Percentiles rank a stretch among this genome's conserved stretches.
Evolutionary conservation across 1,284 basidiomycete genomes (phyloP).

Genomic region (Cryptococcus sp.): DNA sequence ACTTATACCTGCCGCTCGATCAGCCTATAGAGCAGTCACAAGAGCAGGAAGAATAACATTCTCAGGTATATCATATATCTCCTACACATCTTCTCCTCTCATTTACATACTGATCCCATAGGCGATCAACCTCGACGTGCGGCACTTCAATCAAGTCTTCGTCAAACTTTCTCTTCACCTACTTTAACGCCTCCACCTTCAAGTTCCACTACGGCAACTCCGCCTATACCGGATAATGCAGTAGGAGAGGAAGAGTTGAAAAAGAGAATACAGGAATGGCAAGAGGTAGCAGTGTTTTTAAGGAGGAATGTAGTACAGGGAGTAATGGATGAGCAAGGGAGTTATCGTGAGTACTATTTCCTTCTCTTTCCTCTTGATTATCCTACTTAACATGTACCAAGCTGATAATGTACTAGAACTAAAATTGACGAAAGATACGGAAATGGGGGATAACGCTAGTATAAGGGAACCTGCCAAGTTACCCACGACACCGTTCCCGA

Average conservation of each 20-base stretch:
- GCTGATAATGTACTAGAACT: conserved; percentile 24
- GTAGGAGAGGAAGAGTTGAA: conserved; percentile 24
- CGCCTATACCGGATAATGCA: conserved; percentile 4
- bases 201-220: neutral
- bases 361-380: neutral
- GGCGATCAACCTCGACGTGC: conserved; percentile 35
- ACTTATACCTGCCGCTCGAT: conserved; percentile 33
- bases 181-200: conserved; percentile 29
- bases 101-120: neutral
- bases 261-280: conserved; percentile 44
- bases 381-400: neutral
- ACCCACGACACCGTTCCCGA: conserved; percentile 34
- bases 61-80: conserved; percentile 20
- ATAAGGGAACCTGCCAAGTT: conserved; percentile 26
- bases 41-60: conserved; percentile 43
- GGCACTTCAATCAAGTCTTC: conserved; percentile 28
- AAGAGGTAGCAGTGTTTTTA: conserved; percentile 41
- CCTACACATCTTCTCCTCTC: neutral
- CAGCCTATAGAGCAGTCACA: conserved; percentile 40
- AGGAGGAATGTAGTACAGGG: conserved; percentile 46
- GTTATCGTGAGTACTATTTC: conserved; percentile 33
- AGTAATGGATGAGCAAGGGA: conserved; percentile 26
- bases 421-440: conserved; percentile 41
- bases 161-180: conserved; percentile 37
- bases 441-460: conserved; percentile 41